Evolutionary conservation across 2,329 filamentous ascomycete species (phyloP).

Genomic region (Periconia digitata): DNA sequence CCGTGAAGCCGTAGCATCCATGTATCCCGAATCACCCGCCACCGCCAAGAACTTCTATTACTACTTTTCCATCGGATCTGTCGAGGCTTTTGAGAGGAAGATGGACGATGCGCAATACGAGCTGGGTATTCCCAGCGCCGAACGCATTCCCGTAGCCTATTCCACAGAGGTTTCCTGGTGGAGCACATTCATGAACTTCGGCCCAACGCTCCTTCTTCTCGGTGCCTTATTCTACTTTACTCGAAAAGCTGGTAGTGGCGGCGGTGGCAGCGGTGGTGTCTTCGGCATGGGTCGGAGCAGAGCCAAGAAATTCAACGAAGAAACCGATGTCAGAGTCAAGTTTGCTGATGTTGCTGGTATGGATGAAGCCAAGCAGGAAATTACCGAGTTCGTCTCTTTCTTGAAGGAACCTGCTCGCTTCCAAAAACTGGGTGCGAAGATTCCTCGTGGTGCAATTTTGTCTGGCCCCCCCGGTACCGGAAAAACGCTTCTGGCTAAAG

Average conservation of each 20-base stretch:
- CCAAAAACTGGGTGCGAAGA: slow-evolving; percentile 93
- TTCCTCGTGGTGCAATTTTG: slow-evolving; percentile 92
- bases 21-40: slow-evolving; percentile 76
- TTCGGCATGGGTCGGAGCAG: slow-evolving; percentile 96
- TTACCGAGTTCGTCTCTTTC: slow-evolving; percentile 99
- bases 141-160: slow-evolving; percentile 92
- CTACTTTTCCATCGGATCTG: slow-evolving; percentile 93
- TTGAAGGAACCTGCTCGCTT: slow-evolving; percentile 91
- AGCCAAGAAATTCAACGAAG: slow-evolving; percentile 96
- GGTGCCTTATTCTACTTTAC: slow-evolving; percentile 80
- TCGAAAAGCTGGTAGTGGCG: slow-evolving; percentile 70
- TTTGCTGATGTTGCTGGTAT: slow-evolving; percentile 96
- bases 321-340: slow-evolving; percentile 94
- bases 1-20: slow-evolving; percentile 68
- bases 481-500: slow-evolving; percentile 96
- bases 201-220: slow-evolving; percentile 83
- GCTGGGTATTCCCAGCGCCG: slow-evolving; percentile 79
- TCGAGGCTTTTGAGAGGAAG: slow-evolving; percentile 87
- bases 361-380: slow-evolving; percentile 97
- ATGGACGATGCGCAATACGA: slow-evolving; percentile 87
- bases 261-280: slow-evolving; percentile 69
- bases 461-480: slow-evolving; percentile 97
- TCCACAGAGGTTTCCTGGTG: slow-evolving; percentile 72
- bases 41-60: slow-evolving; percentile 73
- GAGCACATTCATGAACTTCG: slow-evolving; percentile 77